phyloP scores from a whole-genome alignment of 2,329 filamentous ascomycete species.

The Penicillium sp. region DNA sequence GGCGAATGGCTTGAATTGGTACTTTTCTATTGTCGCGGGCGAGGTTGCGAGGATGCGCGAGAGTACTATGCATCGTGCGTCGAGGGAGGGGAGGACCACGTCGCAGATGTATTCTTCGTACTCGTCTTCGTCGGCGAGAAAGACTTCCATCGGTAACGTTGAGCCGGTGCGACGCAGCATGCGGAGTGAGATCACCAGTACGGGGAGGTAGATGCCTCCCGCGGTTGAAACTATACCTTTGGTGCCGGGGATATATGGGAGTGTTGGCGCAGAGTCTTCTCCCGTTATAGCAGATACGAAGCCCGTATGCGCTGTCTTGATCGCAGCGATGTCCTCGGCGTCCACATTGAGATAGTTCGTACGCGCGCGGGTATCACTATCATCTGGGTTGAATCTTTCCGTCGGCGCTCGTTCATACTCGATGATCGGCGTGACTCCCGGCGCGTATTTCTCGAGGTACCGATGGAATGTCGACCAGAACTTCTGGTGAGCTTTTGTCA shows the following conservation, averaged over 20 bases:
- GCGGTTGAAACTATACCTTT: slow-evolving; percentile 51
- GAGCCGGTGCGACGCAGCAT: slow-evolving; percentile 50
- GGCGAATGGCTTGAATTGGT: slow-evolving; percentile 52
- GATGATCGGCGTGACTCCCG: slow-evolving; percentile 22
- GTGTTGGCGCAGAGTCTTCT: slow-evolving; percentile 23
- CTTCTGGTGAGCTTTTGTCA: slow-evolving; percentile 12
- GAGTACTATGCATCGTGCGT: slow-evolving; percentile 48
- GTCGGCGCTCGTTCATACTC: slow-evolving; percentile 17
- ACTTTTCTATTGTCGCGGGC: slow-evolving; percentile 40
- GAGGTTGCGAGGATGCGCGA: slow-evolving; percentile 43
- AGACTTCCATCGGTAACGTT: slow-evolving; percentile 49
- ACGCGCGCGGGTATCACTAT: slow-evolving; percentile 9
- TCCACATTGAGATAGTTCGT: slow-evolving; percentile 12
- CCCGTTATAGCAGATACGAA: slow-evolving; percentile 36
- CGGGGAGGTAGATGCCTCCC: slow-evolving; percentile 45
- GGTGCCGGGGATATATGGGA: slow-evolving; percentile 38
- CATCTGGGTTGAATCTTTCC: slow-evolving; percentile 14
- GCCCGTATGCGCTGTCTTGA: slow-evolving; percentile 37
- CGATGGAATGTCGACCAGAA: slow-evolving; percentile 40
- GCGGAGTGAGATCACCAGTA: slow-evolving; percentile 47
- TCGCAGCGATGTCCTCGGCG: slow-evolving; percentile 14
- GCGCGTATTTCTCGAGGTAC: slow-evolving; percentile 33
- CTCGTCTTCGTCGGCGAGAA: slow-evolving; percentile 43
- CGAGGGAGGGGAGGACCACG: slow-evolving; percentile 44
- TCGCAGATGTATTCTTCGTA: slow-evolving; percentile 48